Percentiles rank a stretch among this genome's conserved stretches.
Evolutionary conservation across 2,329 filamentous ascomycete species (phyloP).

Genomic region (Scleromitrula shiraiana): DNA sequence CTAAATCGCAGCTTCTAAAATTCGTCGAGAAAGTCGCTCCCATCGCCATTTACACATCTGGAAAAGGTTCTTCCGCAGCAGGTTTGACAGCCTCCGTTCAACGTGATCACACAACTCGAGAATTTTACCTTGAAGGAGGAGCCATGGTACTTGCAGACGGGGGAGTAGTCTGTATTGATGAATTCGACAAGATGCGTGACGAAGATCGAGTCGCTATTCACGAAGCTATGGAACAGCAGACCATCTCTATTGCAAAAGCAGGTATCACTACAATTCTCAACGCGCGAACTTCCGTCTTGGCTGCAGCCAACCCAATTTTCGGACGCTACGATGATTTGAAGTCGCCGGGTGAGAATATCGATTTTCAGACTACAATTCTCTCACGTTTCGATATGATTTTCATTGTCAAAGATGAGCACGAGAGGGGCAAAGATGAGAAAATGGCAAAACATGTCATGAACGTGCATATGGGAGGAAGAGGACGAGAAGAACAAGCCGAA

Average conservation of each 20-base stretch:
- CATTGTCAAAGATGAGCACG: constrained; percentile 94
- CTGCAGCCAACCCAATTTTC: constrained; percentile 95
- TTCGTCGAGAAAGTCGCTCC: constrained; percentile 95
- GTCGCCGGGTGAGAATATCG: constrained; percentile 94
- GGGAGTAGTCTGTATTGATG: constrained; percentile 95
- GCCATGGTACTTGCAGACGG: constrained; percentile 98
- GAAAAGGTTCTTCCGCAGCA: constrained; percentile 93
- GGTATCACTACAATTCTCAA: constrained; percentile 98
- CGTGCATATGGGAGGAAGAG: constrained; percentile 87
- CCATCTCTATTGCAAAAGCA: constrained; percentile 96
- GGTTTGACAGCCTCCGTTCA: constrained; percentile 97
- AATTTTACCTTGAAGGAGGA: constrained; percentile 96
- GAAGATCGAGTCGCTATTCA: constrained; percentile 97
- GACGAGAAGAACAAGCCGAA: constrained; percentile 72
- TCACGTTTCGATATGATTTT: constrained; percentile 99
- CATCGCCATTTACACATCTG: constrained; percentile 97
- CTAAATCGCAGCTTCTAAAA: constrained; percentile 93
- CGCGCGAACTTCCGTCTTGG: constrained; percentile 86
- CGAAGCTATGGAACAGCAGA: constrained; percentile 99
- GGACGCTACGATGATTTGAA: constrained; percentile 98
- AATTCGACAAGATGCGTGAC: constrained; percentile 99
- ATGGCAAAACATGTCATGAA: constrained; percentile 97
- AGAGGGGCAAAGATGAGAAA: constrained; percentile 77
- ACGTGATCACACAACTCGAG: constrained; percentile 79
- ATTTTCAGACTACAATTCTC: constrained; percentile 96